These are phyloP conservation scores for Setomelanomma holmii DNA, from an alignment of 2,329 filamentous ascomycete genomes.

Conservation along the genomic window DNA sequence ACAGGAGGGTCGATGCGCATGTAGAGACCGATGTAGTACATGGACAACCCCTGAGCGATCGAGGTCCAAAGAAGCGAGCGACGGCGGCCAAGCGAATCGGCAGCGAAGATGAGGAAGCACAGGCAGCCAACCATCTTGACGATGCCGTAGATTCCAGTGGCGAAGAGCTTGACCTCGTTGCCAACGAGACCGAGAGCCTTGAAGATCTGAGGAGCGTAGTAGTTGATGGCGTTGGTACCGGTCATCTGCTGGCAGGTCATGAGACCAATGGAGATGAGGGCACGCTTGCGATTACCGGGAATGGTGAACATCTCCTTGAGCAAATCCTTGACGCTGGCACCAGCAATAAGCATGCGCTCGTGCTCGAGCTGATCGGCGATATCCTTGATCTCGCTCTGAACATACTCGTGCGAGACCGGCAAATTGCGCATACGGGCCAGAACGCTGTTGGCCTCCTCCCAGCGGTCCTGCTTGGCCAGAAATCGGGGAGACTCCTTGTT, in stretches of 20 bases:
- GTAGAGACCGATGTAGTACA: constrained; percentile 77
- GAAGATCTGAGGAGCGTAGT: constrained; percentile 76
- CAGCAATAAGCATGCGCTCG: constrained; percentile 65
- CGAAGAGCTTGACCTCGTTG: constrained; percentile 68
- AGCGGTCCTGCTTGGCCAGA: constrained; percentile 71
- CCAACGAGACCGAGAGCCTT: constrained; percentile 66
- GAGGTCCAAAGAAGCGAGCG: constrained; percentile 70
- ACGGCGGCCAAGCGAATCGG: constrained; percentile 73
- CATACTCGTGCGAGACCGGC: constrained; percentile 42
- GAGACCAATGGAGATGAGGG: constrained; percentile 67
- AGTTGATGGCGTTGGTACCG: constrained; percentile 61
- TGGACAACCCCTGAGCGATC: constrained; percentile 65
- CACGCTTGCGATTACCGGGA: constrained; percentile 65
- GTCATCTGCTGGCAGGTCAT: constrained; percentile 78
- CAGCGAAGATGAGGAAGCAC: constrained; percentile 70
- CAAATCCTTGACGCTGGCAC: constrained; percentile 52
- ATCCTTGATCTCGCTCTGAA: constrained; percentile 46
- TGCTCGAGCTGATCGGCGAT: constrained; percentile 53
- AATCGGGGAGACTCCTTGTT: constrained; percentile 73
- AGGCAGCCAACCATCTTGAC: constrained; percentile 72
- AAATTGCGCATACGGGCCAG: constrained; percentile 66
- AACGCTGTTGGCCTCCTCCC: constrained; percentile 67
- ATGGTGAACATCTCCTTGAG: constrained; percentile 55
- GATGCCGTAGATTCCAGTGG: constrained; percentile 76
- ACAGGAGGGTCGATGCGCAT: constrained; percentile 68